Conservation (phyloP, 2,329 filamentous ascomycete genomes). For the Sordariomycetes sp. region DNA sequence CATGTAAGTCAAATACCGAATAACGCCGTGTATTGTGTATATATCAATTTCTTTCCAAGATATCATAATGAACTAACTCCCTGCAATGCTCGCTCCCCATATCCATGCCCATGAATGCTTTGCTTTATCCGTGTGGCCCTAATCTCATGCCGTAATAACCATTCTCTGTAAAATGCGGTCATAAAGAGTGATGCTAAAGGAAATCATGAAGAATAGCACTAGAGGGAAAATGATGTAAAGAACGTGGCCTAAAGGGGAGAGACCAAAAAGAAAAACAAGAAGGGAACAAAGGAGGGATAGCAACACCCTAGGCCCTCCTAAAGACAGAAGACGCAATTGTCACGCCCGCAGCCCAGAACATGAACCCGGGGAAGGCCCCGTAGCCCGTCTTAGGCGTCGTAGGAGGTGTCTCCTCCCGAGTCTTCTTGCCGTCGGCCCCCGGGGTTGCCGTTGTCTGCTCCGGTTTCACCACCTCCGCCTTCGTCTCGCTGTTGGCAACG, state of each 20-base stretch:
- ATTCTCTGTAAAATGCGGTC: neutral
- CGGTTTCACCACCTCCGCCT: neutral
- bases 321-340: conserved; percentile 1
- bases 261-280: neutral
- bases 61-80: conserved; percentile 1
- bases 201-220: neutral
- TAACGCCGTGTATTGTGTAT: neutral
- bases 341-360: conserved; percentile 4
- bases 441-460: neutral
- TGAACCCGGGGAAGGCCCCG: neutral
- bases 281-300: neutral
- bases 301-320: neutral
- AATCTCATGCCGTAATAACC: neutral
- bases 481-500: neutral
- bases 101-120: neutral
- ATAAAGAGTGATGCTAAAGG: neutral
- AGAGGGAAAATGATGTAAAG: neutral
- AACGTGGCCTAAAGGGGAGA: neutral
- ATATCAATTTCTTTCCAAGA: conserved; percentile 1
- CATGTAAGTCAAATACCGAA: neutral
- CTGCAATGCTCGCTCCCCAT: conserved; percentile 3
- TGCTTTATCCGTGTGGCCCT: too few species aligned
- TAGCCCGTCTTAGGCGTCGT: neutral
- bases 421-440: neutral
- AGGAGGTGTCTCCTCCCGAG: neutral